Evolutionary conservation across 1,139 yeast genomes (phyloP).

Genomic region (Suhomyces ambrosiae): DNA sequence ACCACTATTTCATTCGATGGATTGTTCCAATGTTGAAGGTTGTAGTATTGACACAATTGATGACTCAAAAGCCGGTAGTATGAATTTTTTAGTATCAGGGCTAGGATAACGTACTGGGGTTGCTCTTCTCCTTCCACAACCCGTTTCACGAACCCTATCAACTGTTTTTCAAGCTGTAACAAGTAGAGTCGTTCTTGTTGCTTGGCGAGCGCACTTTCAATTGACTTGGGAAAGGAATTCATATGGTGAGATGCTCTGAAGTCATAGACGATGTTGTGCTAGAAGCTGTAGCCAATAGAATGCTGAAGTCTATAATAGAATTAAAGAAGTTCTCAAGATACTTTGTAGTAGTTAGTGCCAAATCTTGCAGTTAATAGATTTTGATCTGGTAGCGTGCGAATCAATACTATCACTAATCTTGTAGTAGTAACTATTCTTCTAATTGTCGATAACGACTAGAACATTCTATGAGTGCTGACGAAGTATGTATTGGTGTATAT

Average conservation of each 20-base stretch:
- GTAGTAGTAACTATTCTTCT: too few species aligned
- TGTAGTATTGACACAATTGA: constrained; percentile 68
- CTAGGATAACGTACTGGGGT: constrained; percentile 22
- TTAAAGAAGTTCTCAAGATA: too few species aligned
- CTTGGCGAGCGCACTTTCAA: constrained; percentile 43
- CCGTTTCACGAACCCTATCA: constrained; percentile 38
- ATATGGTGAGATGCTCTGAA: constrained; percentile 3
- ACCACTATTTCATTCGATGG: constrained; percentile 32
- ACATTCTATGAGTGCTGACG: constrained; percentile 23
- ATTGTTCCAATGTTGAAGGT: constrained; percentile 39
- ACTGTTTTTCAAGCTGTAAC: constrained; percentile 52
- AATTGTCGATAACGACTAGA: too few species aligned
- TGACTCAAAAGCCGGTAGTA: constrained; percentile 67
- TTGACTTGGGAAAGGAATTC: constrained; percentile 17
- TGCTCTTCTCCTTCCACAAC: constrained; percentile 3
- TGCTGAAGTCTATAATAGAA: too few species aligned
- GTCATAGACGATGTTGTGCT: not conserved
- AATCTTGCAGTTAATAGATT: too few species aligned
- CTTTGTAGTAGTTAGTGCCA: too few species aligned
- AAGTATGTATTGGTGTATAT: constrained; percentile 23
- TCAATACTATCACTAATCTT: too few species aligned
- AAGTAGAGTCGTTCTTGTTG: constrained; percentile 55
- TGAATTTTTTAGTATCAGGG: constrained; percentile 56
- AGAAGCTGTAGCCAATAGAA: constrained; percentile 1
- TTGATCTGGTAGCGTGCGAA: constrained; percentile 1